Evolutionary conservation across 2,329 filamentous ascomycete species (phyloP).

Genomic region (Colletotrichum theobromicola): DNA sequence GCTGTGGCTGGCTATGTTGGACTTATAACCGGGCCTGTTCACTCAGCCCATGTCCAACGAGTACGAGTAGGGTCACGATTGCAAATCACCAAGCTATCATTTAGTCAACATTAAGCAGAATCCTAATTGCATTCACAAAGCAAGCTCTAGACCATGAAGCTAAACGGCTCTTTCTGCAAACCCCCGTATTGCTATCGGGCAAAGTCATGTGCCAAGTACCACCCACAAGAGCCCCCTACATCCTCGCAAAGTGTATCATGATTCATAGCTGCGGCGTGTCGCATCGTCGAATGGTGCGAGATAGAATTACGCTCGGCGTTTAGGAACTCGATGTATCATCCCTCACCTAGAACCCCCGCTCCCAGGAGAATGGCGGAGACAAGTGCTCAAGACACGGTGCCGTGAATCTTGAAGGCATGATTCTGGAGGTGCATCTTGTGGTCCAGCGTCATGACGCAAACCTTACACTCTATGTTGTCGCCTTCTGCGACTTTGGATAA

Average conservation of each 20-base stretch:
- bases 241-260: background rate
- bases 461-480: background rate
- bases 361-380: background rate
- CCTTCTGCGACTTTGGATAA: background rate
- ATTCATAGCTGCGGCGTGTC: background rate
- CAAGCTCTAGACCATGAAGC: background rate
- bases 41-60: background rate
- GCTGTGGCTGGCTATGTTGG: background rate
- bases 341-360: no score
- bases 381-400: background rate
- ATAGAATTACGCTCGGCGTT: background rate
- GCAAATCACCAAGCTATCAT: background rate
- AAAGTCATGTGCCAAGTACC: background rate
- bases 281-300: background rate
- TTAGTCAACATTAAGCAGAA: background rate
- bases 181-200: background rate
- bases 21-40: background rate
- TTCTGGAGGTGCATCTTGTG: background rate
- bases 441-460: slow-evolving; percentile 4
- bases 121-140: background rate
- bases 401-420: background rate
- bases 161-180: background rate
- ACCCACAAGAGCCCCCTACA: background rate
- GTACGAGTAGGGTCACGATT: background rate
- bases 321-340: background rate